These are phyloP conservation scores for Torulaspora indica DNA, from an alignment of 805 yeast species.

Conservation along the genomic window DNA sequence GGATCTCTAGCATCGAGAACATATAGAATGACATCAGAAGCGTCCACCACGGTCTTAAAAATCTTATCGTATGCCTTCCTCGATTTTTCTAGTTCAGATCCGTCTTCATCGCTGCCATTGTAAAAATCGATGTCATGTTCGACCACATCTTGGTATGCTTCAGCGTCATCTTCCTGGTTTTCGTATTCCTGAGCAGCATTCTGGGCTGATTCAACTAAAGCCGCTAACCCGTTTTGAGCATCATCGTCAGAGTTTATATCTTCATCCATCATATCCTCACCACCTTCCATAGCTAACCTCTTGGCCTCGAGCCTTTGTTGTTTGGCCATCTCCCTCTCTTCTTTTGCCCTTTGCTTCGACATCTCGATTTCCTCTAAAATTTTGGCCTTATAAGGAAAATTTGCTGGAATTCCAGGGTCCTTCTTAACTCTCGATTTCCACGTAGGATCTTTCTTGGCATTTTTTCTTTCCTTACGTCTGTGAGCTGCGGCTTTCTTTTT, in stretches of 20 bases:
- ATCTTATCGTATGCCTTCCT: conserved; percentile 91
- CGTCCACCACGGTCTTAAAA: conserved; percentile 88
- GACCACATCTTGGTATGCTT: conserved; percentile 44
- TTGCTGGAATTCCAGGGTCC: conserved; percentile 93
- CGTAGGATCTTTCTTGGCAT: conserved; percentile 82
- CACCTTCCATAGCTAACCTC: conserved; percentile 37
- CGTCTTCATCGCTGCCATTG: conserved; percentile 43
- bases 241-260: conserved; percentile 41
- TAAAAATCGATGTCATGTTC: conserved; percentile 47
- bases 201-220: conserved; percentile 85
- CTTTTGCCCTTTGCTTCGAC: conserved; percentile 50
- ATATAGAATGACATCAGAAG: conserved; percentile 84
- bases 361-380: conserved; percentile 70
- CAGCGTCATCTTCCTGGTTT: conserved; percentile 51
- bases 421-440: conserved; percentile 84
- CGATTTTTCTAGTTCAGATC: conserved; percentile 59
- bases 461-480: conserved; percentile 75
- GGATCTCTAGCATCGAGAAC: conserved; percentile 98
- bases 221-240: conserved; percentile 61
- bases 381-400: conserved; percentile 89
- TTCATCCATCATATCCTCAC: conserved; percentile 38
- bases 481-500: conserved; percentile 94
- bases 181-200: conserved; percentile 73
- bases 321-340: conserved; percentile 49
- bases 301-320: conserved; percentile 44